Base-by-base conservation (phyloP, 192 early-diverging fungal species). In the Ramicandelaber brevisporus region DNA sequence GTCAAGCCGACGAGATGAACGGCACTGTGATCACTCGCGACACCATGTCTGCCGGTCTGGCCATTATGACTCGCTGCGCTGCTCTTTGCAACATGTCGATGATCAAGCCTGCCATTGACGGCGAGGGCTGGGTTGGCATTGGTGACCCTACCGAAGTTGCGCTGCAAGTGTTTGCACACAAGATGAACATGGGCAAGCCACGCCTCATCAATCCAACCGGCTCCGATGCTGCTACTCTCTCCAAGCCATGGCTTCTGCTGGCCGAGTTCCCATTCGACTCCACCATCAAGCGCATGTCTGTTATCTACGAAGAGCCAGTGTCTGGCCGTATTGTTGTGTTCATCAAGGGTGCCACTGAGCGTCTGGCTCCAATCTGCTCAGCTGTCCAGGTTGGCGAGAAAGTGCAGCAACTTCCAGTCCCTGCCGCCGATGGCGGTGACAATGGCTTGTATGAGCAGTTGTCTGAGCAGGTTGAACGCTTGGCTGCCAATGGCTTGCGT, bases 121-220 rank as follows among this genome's bases (percentile, higher is more conserved):
- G 43, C 3, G 45, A 50, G 1, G 48, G 53, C 31, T 85, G 72
- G 60, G 78, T 65, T 38, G 50, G 64, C 8, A 46, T 79, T 23
- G 89, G 89, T 18, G 89, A 96, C 52, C 72, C 89, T 3, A 96
- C 89, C n/a, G 89, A 96, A 44, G 73, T 95, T 4, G 89, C 87
- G 3, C 42, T 96, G 50, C 59, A 77, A 2, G 67, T 79, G 27
- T 83, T 81, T 1, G 71, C 80, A 0, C 66, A 80, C 30, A 86
- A 90, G 43, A 67, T 70, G 12, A 73, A 77, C 0, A 67, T 85
- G 26, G 43, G 68, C 17, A 65, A 70, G 29, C 40, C 40, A 1
- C 43, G 37, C 19, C 20, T 55, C 3, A 4, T 14, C 4, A 27
- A 14, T 18, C 27, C 40, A 9, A 29, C 34, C 6, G 14, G 23